Evolutionary conservation across 257 asterid species (phyloP).

Genomic region (Verbascum thapsus): DNA sequence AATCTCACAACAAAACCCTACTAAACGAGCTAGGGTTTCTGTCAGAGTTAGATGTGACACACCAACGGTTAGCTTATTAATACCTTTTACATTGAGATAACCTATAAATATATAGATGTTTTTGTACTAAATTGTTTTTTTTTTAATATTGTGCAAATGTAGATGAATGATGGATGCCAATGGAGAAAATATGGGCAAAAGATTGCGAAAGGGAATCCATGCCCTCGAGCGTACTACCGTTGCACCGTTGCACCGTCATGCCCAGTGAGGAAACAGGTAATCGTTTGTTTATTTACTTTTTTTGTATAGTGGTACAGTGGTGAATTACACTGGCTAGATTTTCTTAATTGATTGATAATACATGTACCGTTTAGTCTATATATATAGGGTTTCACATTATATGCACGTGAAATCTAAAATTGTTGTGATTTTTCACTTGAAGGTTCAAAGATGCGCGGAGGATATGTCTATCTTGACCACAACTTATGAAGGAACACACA

Average conservation of each 20-base stretch:
- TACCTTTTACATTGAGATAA: background rate
- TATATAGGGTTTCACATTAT: no score
- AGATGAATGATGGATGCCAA: slow-evolving; percentile 98
- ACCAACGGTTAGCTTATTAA: slow-evolving; percentile 59
- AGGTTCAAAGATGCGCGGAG: slow-evolving; percentile 87
- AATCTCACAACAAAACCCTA: slow-evolving; percentile 60
- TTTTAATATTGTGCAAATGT: background rate
- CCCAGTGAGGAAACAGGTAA: slow-evolving; percentile 89
- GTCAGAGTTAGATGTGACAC: slow-evolving; percentile 89
- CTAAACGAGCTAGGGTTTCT: slow-evolving; percentile 94
- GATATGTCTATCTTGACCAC: slow-evolving; percentile 85
- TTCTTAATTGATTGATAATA: no score
- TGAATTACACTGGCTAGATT: no score
- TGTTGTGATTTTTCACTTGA: background rate
- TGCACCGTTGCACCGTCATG: slow-evolving; percentile 89
- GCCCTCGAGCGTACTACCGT: slow-evolving; percentile 98
- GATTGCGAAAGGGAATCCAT: slow-evolving; percentile 91
- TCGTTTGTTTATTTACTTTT: background rate
- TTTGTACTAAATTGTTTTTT: background rate
- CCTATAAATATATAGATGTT: background rate
- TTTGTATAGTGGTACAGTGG: background rate
- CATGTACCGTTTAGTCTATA: no score
- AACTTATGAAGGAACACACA: slow-evolving; percentile 93
- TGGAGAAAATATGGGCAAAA: slow-evolving; percentile 99
- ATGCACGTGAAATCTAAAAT: background rate